Evolutionary conservation across 2,329 filamentous ascomycete genomes (phyloP).

Genomic region (Cladorrhinum sp.): DNA sequence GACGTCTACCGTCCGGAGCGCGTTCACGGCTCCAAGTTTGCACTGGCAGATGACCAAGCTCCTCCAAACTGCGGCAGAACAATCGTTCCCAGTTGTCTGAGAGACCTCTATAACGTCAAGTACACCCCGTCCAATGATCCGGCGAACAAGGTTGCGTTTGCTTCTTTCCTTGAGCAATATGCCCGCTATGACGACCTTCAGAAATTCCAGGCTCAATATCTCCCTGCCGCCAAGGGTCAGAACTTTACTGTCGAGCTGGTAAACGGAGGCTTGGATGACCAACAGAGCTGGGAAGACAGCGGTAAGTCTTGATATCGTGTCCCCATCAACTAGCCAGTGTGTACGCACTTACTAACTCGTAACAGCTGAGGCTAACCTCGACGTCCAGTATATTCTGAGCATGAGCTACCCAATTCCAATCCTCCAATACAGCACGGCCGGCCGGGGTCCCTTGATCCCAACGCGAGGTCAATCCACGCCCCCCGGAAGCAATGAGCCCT

Average conservation of each 20-base stretch:
- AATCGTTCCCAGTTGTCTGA: slow-evolving; percentile 48
- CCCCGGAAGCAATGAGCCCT: slow-evolving; percentile 65
- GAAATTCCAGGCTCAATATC: slow-evolving; percentile 48
- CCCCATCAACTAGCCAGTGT: not conserved
- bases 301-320: slow-evolving; percentile 22
- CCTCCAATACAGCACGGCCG: slow-evolving; percentile 58
- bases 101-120: slow-evolving; percentile 46
- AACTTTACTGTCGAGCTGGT: slow-evolving; percentile 56
- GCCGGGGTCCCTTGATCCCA: slow-evolving; percentile 55
- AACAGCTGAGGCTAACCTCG: slow-evolving; percentile 57
- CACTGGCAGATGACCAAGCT: slow-evolving; percentile 16
- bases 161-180: slow-evolving; percentile 47
- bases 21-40: slow-evolving; percentile 5
- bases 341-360: not conserved
- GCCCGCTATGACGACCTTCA: slow-evolving; percentile 48
- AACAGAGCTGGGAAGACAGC: slow-evolving; percentile 38
- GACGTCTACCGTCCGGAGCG: slow-evolving; percentile 31
- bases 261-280: slow-evolving; percentile 52
- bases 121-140: slow-evolving; percentile 32
- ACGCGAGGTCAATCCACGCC: slow-evolving; percentile 46
- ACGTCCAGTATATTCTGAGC: slow-evolving; percentile 58
- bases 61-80: slow-evolving; percentile 36
- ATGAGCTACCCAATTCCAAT: slow-evolving; percentile 54
- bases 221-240: slow-evolving; percentile 48
- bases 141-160: slow-evolving; percentile 37